These are phyloP conservation scores for Salisapilia sapeloensis DNA, from an alignment of 352 stramenopile genomes.

Conservation along the genomic window DNA sequence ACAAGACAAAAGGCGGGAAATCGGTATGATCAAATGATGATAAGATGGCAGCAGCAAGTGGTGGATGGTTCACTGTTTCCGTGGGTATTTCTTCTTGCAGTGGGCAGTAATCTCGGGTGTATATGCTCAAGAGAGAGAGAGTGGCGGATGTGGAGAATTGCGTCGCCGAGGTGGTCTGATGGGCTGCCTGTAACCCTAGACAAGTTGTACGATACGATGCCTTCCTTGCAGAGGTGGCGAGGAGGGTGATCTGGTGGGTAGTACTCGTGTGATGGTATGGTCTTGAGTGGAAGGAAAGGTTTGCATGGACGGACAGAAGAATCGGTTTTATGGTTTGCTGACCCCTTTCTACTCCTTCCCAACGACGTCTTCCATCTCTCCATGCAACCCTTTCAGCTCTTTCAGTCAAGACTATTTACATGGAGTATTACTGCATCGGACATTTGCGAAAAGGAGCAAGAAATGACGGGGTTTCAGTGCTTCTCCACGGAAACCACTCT, in stretches of 20 bases:
- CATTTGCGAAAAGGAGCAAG: slow-evolving; percentile 54
- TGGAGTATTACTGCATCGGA: background rate
- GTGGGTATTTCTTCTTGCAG: no score
- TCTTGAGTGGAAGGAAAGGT: slow-evolving; percentile 2
- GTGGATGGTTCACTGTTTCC: no score
- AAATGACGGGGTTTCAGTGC: slow-evolving; percentile 60
- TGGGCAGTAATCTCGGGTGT: no score
- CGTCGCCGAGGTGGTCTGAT: slow-evolving; percentile 34
- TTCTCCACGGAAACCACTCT: no score
- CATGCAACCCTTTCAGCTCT: slow-evolving; percentile 1
- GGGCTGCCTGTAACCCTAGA: slow-evolving; percentile 56
- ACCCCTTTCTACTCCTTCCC: slow-evolving; percentile 57
- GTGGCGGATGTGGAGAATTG: no score
- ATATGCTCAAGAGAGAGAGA: no score
- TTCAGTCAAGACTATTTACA: slow-evolving; percentile 3
- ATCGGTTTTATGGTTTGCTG: slow-evolving; percentile 19
- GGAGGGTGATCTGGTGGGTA: background rate
- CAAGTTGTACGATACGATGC: no score
- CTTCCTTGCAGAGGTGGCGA: no score
- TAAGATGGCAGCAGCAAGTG: no score
- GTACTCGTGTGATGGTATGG: slow-evolving; percentile 2
- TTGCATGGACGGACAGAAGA: slow-evolving; percentile 10
- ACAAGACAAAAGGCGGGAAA: no score
- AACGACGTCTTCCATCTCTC: no score
- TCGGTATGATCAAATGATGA: no score